Percentiles rank a stretch among this genome's conserved stretches.
These are phyloP conservation scores for Fraxinus latifolia DNA, from an alignment of 305 asterid species.

Conservation along the genomic window DNA sequence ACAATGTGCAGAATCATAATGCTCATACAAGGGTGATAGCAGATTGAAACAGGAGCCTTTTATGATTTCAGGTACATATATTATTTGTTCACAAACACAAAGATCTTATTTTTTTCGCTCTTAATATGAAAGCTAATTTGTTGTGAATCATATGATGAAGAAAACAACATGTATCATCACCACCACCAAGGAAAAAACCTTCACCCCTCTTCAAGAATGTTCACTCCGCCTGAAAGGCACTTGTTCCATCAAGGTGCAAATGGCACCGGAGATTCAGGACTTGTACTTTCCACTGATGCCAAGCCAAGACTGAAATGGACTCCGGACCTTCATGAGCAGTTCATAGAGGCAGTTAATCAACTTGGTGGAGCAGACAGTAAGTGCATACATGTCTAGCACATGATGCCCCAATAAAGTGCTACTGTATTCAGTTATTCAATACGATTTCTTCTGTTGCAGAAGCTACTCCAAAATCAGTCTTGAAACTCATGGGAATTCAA, in stretches of 20 bases:
- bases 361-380: conserved; percentile 99
- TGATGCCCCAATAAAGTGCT: conserved; percentile 19
- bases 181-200: conserved; percentile 63
- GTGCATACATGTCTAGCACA: conserved; percentile 27
- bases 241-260: conserved; percentile 67
- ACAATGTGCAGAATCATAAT: conserved; percentile 28
- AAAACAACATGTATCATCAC: conserved; percentile 64
- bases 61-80: conserved; percentile 42
- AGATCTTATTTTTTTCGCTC: conserved; percentile 23
- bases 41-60: conserved; percentile 26
- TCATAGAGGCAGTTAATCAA: conserved; percentile 92
- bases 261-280: conserved; percentile 72
- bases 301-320: conserved; percentile 99
- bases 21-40: conserved; percentile 37
- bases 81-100: conserved; percentile 11
- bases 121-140: conserved; percentile 28
- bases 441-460: conserved; percentile 50
- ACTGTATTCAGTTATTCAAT: conserved; percentile 28
- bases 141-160: conserved; percentile 30
- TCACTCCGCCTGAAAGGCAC: conserved; percentile 58
- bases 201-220: conserved; percentile 60
- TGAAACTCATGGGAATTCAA: conserved; percentile 97
- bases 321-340: conserved; percentile 86
- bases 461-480: conserved; percentile 97
- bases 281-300: conserved; percentile 94